Evolutionary conservation across 2,329 filamentous ascomycete genomes (phyloP).

Genomic region (Epichloe uncinata): DNA sequence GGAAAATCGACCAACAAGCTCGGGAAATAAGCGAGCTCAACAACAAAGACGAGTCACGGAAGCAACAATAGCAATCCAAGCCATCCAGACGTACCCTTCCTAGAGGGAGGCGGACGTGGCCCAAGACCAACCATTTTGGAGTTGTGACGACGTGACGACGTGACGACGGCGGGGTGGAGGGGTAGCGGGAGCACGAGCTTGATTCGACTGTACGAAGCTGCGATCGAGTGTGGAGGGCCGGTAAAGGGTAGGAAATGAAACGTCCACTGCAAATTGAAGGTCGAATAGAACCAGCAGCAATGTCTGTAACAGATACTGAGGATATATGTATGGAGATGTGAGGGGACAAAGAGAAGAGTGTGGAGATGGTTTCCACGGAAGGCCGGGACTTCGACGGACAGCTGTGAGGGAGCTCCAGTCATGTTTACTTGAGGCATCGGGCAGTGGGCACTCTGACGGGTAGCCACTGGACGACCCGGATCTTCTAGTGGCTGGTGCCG

Average conservation of each 20-base stretch:
- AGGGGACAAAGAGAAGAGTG: not conserved
- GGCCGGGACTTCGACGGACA: too few relatives aligned
- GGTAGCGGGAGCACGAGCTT: conserved; percentile 14
- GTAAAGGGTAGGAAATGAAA: not conserved
- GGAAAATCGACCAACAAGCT: not conserved
- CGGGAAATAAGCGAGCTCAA: not conserved
- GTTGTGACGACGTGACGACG: conserved; percentile 15
- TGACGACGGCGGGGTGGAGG: conserved; percentile 26
- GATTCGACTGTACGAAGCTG: conserved; percentile 3
- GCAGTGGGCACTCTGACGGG: too few relatives aligned
- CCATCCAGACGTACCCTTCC: conserved; percentile 49
- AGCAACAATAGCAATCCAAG: not conserved
- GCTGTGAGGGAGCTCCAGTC: too few relatives aligned
- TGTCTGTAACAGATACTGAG: not conserved
- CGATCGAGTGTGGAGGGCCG: not conserved
- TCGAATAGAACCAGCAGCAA: not conserved
- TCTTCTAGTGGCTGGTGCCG: too few relatives aligned
- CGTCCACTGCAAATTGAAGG: not conserved
- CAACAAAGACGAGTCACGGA: not conserved
- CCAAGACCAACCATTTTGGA: conserved; percentile 37
- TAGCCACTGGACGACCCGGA: too few relatives aligned
- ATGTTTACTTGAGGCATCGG: too few relatives aligned
- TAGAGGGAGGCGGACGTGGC: conserved; percentile 35
- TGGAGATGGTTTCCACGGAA: too few relatives aligned
- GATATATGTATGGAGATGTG: not conserved